Percentiles rank a stretch among this genome's conserved stretches.
phyloP scores from a whole-genome alignment of 495 filamentous ascomycete genomes.

The Tirmania nivea region DNA sequence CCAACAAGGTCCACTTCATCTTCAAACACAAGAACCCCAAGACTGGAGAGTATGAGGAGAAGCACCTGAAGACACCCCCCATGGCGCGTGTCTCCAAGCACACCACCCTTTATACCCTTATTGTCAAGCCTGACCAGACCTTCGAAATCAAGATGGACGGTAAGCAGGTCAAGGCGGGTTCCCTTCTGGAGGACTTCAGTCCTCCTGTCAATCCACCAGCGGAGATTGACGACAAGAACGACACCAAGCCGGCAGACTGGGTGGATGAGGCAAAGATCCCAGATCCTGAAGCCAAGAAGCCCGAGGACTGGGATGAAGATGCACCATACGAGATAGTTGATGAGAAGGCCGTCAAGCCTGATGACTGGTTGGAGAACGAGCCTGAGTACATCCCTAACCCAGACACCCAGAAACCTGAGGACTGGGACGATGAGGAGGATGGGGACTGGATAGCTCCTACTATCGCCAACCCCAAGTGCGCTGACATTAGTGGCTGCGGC shows the following conservation, averaged over 20 bases:
- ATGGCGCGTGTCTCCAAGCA: conserved; percentile 73
- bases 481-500: conserved; percentile 82
- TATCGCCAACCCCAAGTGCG: conserved; percentile 87
- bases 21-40: conserved; percentile 99
- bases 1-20: conserved; percentile 99
- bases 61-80: conserved; percentile 76
- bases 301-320: conserved; percentile 97
- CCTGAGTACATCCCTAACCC: conserved; percentile 72
- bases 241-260: conserved; percentile 89
- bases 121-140: conserved; percentile 88
- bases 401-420: conserved; percentile 94
- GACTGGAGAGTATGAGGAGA: conserved; percentile 99
- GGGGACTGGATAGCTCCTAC: conserved; percentile 95
- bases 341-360: conserved; percentile 75
- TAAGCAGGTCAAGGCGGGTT: conserved; percentile 63
- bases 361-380: conserved; percentile 92
- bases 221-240: conserved; percentile 93
- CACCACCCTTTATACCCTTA: conserved; percentile 83
- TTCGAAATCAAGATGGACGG: conserved; percentile 82
- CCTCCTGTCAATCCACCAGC: conserved; percentile 82
- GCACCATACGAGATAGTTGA: conserved; percentile 90
- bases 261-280: conserved; percentile 77
- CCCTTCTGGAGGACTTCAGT: conserved; percentile 81
- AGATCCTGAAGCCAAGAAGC: conserved; percentile 88
- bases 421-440: conserved; percentile 99